Evolutionary conservation across 352 stramenopile species (phyloP), one percentile per base, ranked within the genome.

Genomic region (Phytopythium litorale): DNA sequence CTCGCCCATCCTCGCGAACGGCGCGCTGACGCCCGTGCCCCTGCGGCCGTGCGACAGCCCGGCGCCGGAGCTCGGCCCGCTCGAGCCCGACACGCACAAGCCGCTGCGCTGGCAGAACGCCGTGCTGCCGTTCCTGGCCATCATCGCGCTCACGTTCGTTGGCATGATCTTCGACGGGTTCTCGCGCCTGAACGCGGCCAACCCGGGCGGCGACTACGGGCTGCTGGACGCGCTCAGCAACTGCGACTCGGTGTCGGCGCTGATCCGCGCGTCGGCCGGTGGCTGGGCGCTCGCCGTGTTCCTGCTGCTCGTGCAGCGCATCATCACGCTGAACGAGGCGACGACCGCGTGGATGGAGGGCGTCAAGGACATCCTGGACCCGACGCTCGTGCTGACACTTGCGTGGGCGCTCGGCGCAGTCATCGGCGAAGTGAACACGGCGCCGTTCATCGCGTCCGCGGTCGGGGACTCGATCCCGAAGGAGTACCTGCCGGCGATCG

Each of bases 331-430:
- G 43, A 79, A 92, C 40, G 82, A 96, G 63, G 88, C 84, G 23
- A 94, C 94, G 4, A 92, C 95, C 51, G 88, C 83, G 25, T 96
- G 90, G 77, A 89, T 97, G 72, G 83, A 96, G 66, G 91, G 91
- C 32, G 86, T 97, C 28, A 97, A 96, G 71, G 88, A 96, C 49
- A 89, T 98, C n/a, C 62, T 98, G 19, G 88, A 96, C 66, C 89
- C 91, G 33, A 94, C 91, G 48, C 66, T 97, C 18, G 86, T 98
- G 64, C 78, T 98, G 12, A 79, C 92, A 16, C 79, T 98, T 4
- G 91, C 91, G 11, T 98, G 89, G 90, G 89, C 91, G 35, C 79
- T 97, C 23, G 88, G 87, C 25, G 78, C 75, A 0, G 86, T 96
- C 52, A 97, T 97, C 49, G 75, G 74, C 28, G 87, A 96, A 54